Evolutionary conservation across 129 eudicot species (phyloP).

Genomic region (Flaveria sonorensis): DNA sequence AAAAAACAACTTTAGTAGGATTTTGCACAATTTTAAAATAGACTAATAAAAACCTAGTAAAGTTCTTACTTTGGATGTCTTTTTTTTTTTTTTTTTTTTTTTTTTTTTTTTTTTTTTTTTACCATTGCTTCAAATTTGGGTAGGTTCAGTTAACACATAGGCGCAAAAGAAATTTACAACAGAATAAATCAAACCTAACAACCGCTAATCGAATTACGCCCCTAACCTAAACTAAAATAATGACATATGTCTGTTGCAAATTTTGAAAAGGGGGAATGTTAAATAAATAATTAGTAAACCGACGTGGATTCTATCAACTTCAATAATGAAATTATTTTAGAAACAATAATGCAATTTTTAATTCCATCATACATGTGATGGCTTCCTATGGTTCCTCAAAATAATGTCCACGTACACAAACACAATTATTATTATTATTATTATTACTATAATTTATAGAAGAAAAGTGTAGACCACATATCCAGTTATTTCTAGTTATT

Average conservation of each 20-base stretch:
- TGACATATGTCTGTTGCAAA: not conserved
- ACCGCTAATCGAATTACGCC: no score
- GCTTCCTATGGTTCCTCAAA: not conserved
- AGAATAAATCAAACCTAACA: no score
- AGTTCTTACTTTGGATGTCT: no score
- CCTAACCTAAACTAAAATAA: not conserved
- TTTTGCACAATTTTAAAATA: no score
- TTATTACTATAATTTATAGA: conserved; percentile 16
- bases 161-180: no score
- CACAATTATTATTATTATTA: conserved; percentile 25
- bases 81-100: no score
- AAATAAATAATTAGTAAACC: not conserved
- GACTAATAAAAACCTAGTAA: no score
- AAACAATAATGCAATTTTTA: conserved; percentile 27
- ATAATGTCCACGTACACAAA: conserved; percentile 27
- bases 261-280: not conserved
- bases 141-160: no score
- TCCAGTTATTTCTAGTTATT: conserved; percentile 19
- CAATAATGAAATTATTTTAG: conserved; percentile 16
- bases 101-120: no score
- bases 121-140: no score
- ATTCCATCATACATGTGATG: conserved; percentile 21
- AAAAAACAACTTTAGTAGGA: no score
- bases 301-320: conserved; percentile 13
- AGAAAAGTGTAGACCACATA: conserved; percentile 5